Conservation (phyloP, 495 filamentous ascomycete species). For the Mytilinidion resinicola region DNA sequence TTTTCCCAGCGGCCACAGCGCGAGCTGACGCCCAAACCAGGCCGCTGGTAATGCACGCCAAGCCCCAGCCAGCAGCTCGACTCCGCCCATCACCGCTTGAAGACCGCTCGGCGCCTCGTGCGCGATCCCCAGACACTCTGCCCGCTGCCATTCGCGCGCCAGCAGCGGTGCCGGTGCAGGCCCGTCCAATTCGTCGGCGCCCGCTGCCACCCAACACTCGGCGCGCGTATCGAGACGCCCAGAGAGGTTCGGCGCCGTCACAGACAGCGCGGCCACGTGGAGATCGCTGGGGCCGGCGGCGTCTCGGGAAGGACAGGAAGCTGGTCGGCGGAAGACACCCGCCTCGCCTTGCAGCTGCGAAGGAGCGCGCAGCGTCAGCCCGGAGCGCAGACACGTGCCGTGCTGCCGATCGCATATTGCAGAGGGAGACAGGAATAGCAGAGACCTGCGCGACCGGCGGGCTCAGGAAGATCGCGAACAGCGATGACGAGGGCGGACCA, state of each 20-base stretch:
- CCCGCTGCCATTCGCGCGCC: slow-evolving; percentile 3
- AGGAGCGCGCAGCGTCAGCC: neutral
- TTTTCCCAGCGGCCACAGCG: slow-evolving; percentile 13
- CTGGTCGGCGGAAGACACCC: slow-evolving; percentile 2
- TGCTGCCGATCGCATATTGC: no score
- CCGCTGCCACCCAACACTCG: neutral
- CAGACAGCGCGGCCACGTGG: slow-evolving; percentile 20
- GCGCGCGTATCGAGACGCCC: neutral
- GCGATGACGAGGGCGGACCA: no score
- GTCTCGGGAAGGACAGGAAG: slow-evolving; percentile 6
- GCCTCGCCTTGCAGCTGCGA: neutral
- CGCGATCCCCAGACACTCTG: slow-evolving; percentile 4
- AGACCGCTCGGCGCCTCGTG: slow-evolving; percentile 25
- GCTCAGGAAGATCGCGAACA: no score
- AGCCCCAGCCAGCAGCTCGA: neutral
- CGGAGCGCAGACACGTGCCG: no score
- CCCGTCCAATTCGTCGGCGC: neutral
- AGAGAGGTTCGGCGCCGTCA: neutral
- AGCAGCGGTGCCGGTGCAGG: neutral
- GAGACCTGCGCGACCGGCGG: no score
- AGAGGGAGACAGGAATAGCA: no score
- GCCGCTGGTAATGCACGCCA: slow-evolving; percentile 18
- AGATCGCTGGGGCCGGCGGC: slow-evolving; percentile 15
- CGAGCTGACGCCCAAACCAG: slow-evolving; percentile 26
- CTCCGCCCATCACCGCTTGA: slow-evolving; percentile 1